Conservation (phyloP, 140 eudicot species). For the Senecio squalidus region DNA sequence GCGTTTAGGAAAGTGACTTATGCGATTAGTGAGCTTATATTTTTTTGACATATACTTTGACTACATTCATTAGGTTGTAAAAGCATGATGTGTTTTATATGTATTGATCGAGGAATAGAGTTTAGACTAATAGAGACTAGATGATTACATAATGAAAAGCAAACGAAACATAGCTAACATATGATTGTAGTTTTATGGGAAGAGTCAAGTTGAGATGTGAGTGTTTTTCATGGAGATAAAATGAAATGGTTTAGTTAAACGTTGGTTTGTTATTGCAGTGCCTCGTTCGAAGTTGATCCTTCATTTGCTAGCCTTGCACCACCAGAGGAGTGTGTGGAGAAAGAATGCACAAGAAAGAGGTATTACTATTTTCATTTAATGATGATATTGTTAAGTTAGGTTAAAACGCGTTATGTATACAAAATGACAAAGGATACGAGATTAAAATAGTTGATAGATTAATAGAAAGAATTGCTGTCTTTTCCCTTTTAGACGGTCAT, state of each 20-base stretch:
- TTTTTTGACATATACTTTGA: too few species aligned
- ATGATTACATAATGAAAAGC: too few species aligned
- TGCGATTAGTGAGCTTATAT: too few species aligned
- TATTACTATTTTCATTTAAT: constrained; percentile 6
- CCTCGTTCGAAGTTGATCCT: constrained; percentile 30
- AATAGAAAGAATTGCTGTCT: neutral
- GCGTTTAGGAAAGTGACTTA: too few species aligned
- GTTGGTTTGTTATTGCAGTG: constrained; percentile 40
- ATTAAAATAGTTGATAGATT: neutral
- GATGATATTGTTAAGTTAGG: neutral
- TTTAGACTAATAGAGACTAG: too few species aligned
- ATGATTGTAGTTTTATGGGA: neutral
- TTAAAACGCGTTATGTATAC: neutral
- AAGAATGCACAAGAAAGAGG: constrained; percentile 73
- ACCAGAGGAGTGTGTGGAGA: constrained; percentile 40
- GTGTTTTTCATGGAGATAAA: neutral
- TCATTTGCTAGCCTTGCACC: constrained; percentile 36
- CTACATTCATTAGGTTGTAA: too few species aligned
- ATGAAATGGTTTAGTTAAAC: neutral
- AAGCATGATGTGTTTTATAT: too few species aligned
- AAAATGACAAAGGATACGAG: neutral
- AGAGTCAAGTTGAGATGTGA: constrained; percentile 1
- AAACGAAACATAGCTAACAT: too few species aligned
- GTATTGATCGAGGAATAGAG: too few species aligned
- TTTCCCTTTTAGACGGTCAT: neutral